phyloP scores from a whole-genome alignment of 2,329 filamentous ascomycete species.

The Fusarium xyrophilum region DNA sequence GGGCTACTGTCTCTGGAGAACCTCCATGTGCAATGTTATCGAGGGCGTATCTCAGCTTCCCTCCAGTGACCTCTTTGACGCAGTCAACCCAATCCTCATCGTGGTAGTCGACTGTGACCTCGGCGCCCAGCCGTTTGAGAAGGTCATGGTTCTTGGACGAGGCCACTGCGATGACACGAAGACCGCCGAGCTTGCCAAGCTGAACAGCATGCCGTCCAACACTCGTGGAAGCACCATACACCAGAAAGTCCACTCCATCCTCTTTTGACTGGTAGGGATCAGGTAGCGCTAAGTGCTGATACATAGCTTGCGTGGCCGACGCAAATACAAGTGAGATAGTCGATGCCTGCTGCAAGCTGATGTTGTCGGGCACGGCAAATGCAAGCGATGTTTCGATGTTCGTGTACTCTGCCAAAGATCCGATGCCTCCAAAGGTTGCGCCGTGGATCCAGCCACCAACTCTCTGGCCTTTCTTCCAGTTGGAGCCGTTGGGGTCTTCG shows the following conservation, averaged over 20 bases:
- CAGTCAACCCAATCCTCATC: background rate
- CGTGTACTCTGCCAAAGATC: slow-evolving; percentile 3
- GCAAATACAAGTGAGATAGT: slow-evolving; percentile 10
- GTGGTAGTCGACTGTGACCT: background rate
- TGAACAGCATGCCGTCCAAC: slow-evolving; percentile 11
- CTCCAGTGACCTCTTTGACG: background rate
- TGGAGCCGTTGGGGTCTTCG: background rate
- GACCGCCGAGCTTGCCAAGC: background rate
- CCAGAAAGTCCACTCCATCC: background rate
- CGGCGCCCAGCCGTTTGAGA: background rate
- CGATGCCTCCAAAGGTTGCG: background rate
- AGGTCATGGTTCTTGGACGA: background rate
- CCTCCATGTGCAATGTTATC: background rate
- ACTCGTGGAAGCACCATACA: slow-evolving; percentile 12
- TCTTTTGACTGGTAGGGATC: background rate
- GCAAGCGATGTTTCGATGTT: background rate
- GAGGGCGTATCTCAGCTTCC: background rate
- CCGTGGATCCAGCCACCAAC: slow-evolving; percentile 14
- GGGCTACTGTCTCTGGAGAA: background rate
- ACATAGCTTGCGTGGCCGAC: slow-evolving; percentile 4
- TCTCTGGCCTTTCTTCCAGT: background rate
- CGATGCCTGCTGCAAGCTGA: slow-evolving; percentile 3
- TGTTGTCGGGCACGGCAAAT: background rate
- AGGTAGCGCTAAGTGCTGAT: background rate
- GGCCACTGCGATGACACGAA: slow-evolving; percentile 3